Evolutionary conservation across 768 basidiomycete genomes (phyloP).

Genomic region (Dentipellis fragilis): DNA sequence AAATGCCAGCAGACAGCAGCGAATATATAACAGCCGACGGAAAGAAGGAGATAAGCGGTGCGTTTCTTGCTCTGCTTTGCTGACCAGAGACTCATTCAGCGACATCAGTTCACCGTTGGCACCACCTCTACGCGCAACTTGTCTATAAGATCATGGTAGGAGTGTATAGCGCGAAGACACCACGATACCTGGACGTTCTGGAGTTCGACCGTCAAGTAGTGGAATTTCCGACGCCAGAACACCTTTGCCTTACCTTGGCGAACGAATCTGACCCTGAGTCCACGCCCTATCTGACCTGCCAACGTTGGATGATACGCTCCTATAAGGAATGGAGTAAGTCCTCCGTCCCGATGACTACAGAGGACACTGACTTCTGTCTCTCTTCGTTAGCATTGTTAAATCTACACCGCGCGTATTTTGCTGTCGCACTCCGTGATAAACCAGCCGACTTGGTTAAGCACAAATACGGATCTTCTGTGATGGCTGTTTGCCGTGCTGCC

Average conservation of each 20-base stretch:
- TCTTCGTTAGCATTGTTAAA: slow-evolving; percentile 40
- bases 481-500: slow-evolving; percentile 63
- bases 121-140: slow-evolving; percentile 37
- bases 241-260: slow-evolving; percentile 25
- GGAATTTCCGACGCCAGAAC: slow-evolving; percentile 42
- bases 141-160: slow-evolving; percentile 30
- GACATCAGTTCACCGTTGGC: slow-evolving; percentile 40
- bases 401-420: slow-evolving; percentile 63
- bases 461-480: slow-evolving; percentile 56
- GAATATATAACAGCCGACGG: slow-evolving; percentile 2
- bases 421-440: slow-evolving; percentile 54
- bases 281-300: background rate
- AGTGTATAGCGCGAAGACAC: slow-evolving; percentile 29
- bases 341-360: slow-evolving; percentile 8
- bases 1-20: slow-evolving; percentile 14
- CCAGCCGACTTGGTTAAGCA: slow-evolving; percentile 49
- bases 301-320: slow-evolving; percentile 14
- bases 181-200: slow-evolving; percentile 41
- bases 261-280: background rate
- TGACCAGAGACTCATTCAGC: too few species aligned
- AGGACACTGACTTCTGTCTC: background rate
- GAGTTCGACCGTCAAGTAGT: slow-evolving; percentile 52
- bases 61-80: background rate
- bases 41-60: slow-evolving; percentile 5
- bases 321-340: slow-evolving; percentile 21